Evolutionary conservation across 2,329 filamentous ascomycete genomes (phyloP).

Genomic region (Pyricularia sp.): DNA sequence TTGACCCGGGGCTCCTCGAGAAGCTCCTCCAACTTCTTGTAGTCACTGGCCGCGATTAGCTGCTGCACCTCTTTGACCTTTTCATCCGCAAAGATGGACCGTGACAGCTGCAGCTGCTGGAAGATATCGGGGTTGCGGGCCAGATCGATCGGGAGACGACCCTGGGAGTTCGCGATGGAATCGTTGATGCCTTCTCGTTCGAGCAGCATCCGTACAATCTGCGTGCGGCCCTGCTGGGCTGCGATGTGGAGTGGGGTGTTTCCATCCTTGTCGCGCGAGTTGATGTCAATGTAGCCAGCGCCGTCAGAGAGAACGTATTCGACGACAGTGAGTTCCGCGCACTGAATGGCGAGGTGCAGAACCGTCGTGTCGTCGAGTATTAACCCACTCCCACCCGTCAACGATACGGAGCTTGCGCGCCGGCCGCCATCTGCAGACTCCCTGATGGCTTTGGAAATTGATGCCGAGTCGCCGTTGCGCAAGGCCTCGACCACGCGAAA

Average conservation of each 20-base stretch:
- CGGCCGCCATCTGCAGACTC: conserved; percentile 43
- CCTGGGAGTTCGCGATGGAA: conserved; percentile 69
- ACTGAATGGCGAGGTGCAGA: conserved; percentile 87
- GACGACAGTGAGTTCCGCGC: conserved; percentile 81
- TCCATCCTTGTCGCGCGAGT: conserved; percentile 81
- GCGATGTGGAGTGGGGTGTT: conserved; percentile 90
- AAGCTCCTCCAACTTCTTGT: conserved; percentile 64
- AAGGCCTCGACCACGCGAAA: conserved; percentile 91
- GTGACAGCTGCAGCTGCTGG: conserved; percentile 80
- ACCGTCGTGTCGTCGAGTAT: conserved; percentile 73
- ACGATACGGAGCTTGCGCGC: conserved; percentile 43
- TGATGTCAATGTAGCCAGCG: conserved; percentile 59
- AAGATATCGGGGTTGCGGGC: conserved; percentile 91
- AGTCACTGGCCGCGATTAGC: conserved; percentile 58
- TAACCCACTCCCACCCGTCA: conserved; percentile 28
- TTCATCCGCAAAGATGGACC: conserved; percentile 77
- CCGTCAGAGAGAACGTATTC: conserved; percentile 84
- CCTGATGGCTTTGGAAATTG: conserved; percentile 75
- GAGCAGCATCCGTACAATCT: conserved; percentile 71
- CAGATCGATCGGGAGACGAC: conserved; percentile 75
- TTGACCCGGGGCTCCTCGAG: conserved; percentile 77
- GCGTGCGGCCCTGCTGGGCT: conserved; percentile 64
- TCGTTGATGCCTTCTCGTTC: conserved; percentile 80
- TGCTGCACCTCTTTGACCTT: conserved; percentile 77
- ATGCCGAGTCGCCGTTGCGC: conserved; percentile 77